Evolutionary conservation across 345 rosid species (phyloP), one percentile per base, ranked within the genome.

Genomic region (Chamaenerion angustifolium): DNA sequence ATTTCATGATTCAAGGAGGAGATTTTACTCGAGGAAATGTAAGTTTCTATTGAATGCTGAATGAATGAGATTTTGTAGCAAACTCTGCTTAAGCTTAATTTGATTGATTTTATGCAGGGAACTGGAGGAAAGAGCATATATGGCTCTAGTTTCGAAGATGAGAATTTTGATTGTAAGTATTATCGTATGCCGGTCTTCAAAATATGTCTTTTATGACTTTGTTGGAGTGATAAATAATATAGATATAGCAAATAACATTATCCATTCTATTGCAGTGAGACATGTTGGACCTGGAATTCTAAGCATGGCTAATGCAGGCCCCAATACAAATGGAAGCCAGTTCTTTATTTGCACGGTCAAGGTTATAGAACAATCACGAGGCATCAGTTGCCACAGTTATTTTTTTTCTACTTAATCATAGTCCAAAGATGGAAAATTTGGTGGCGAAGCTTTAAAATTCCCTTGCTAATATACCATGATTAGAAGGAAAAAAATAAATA

Each of bases 271-370:
- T 31, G 62, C 81, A 83, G 94, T 83, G 85, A 83, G 76, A 61
- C 98, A 90, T 63, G 77, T 75, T 1, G 95, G 88, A 64, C 87
- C 95, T 25, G 94, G 92, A 58, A 73, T 83, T 13, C 57, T 86
- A 68, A 90, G 95, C 71, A 90, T 90, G 95, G 98, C 98, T 14
- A 90, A 83, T 56, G 89, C 94, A 45, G 92, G 98, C 55, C 95
- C 98, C 21, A 71, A 83, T 46, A 90, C 98, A 46, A 90, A 86
- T 43, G 94, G 98, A 35, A 83, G 94, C 71, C 98, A 90, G 56
- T 86, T 90, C 68, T 85, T 90, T 76, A 78, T 86, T 63, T 86
- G 92, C 62, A 83, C 98, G 5, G 76, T 90, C 16, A 75, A 78
- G 85, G 98, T 90, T 41, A 57, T 58, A 51, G 19, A 16, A 40